Evolutionary conservation across 2,329 filamentous ascomycete species (phyloP).

Genomic region (Cercospora sp.): DNA sequence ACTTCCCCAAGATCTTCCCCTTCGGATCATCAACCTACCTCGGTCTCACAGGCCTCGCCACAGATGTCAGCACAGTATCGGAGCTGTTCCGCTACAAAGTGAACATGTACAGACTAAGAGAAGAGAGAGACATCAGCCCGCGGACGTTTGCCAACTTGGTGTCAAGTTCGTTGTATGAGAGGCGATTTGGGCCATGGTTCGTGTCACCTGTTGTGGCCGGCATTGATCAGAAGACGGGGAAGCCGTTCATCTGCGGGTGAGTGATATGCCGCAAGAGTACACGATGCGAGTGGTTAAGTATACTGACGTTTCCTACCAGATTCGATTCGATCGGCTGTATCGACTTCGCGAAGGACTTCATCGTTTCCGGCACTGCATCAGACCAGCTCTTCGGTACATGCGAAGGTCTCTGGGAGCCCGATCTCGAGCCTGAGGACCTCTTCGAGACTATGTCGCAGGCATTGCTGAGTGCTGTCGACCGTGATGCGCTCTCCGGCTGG

Average conservation of each 20-base stretch:
- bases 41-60: slow-evolving; percentile 92
- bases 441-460: slow-evolving; percentile 99
- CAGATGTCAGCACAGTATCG: slow-evolving; percentile 89
- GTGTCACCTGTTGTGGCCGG: slow-evolving; percentile 93
- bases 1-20: slow-evolving; percentile 99
- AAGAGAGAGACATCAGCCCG: slow-evolving; percentile 94
- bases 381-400: slow-evolving; percentile 99
- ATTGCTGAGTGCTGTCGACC: slow-evolving; percentile 90
- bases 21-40: slow-evolving; percentile 91
- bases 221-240: slow-evolving; percentile 87
- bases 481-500: slow-evolving; percentile 96
- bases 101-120: slow-evolving; percentile 98
- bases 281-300: neutral
- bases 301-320: slow-evolving; percentile 21
- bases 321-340: slow-evolving; percentile 99
- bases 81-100: slow-evolving; percentile 99
- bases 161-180: slow-evolving; percentile 87
- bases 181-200: slow-evolving; percentile 94
- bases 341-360: slow-evolving; percentile 99
- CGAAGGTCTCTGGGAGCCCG: slow-evolving; percentile 95
- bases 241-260: slow-evolving; percentile 91
- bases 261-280: slow-evolving; percentile 7
- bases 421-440: slow-evolving; percentile 90
- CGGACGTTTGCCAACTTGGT: slow-evolving; percentile 97
- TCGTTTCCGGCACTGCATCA: slow-evolving; percentile 91